Percentiles rank a stretch among this genome's conserved stretches.
Evolutionary conservation across 2,329 filamentous ascomycete species (phyloP).

Genomic region (Xylariaceae sp.): DNA sequence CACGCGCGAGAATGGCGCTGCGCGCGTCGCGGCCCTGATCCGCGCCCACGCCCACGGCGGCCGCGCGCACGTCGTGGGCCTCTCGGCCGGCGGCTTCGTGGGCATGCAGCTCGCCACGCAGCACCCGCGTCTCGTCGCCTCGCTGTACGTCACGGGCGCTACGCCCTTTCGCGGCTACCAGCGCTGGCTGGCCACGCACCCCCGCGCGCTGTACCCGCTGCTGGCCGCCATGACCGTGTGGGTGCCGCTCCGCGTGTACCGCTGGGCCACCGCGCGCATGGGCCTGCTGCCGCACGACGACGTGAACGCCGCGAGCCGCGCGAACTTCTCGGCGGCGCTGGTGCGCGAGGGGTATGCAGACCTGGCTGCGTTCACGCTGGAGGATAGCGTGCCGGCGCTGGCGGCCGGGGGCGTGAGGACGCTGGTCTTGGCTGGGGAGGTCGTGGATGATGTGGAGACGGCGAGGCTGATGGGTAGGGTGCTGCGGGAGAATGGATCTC

Average conservation of each 20-base stretch:
- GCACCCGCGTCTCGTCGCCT: conserved; percentile 44
- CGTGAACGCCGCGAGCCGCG: neutral
- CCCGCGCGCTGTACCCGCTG: conserved; percentile 34
- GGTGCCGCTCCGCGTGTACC: conserved; percentile 31
- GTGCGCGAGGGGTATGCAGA: conserved; percentile 1
- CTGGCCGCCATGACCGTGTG: conserved; percentile 39
- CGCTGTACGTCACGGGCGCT: conserved; percentile 44
- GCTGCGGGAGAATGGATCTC: conserved; percentile 30
- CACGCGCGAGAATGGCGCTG: conserved; percentile 40
- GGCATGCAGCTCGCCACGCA: conserved; percentile 41
- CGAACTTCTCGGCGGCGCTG: conserved; percentile 3
- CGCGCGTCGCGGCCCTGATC: conserved; percentile 45
- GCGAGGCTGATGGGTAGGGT: conserved; percentile 36
- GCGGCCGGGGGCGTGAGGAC: neutral
- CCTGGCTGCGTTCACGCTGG: conserved; percentile 5
- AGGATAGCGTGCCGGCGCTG: neutral
- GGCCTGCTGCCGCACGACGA: conserved; percentile 17
- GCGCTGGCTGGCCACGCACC: conserved; percentile 38
- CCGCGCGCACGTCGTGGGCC: conserved; percentile 47
- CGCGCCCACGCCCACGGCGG: conserved; percentile 46
- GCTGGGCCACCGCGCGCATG: conserved; percentile 35
- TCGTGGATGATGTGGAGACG: conserved; percentile 13
- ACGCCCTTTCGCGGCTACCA: conserved; percentile 31
- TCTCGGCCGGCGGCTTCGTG: conserved; percentile 49
- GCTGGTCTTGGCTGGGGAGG: conserved; percentile 10